These are phyloP conservation scores for Zymoseptoria pseudotritici DNA, from an alignment of 2,329 filamentous ascomycete species.

Conservation along the genomic window DNA sequence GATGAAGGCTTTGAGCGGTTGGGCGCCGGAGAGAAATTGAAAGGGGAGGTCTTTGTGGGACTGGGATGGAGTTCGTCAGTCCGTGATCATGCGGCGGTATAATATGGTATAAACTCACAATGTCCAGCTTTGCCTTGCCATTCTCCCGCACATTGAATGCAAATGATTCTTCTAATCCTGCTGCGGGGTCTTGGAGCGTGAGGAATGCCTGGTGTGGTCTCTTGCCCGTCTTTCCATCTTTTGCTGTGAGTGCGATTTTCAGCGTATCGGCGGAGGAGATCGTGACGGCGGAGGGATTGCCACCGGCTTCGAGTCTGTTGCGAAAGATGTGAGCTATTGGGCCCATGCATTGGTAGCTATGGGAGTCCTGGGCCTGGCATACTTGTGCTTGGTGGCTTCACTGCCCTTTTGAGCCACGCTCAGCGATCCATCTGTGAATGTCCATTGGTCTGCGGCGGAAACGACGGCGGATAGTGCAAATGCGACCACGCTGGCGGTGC, in stretches of 20 bases:
- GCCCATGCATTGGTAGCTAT: neutral
- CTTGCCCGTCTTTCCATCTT: slow-evolving; percentile 70
- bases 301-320: slow-evolving; percentile 40
- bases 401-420: slow-evolving; percentile 55
- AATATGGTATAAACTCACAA: slow-evolving; percentile 53
- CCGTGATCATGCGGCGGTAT: too few species aligned
- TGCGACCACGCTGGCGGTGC: slow-evolving; percentile 7
- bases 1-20: slow-evolving; percentile 70
- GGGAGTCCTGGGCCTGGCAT: neutral
- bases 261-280: slow-evolving; percentile 65
- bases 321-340: neutral
- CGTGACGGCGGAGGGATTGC: slow-evolving; percentile 51
- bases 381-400: slow-evolving; percentile 53
- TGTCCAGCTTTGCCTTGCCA: slow-evolving; percentile 75
- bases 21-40: slow-evolving; percentile 63
- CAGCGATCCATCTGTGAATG: slow-evolving; percentile 65
- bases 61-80: slow-evolving; percentile 41
- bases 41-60: slow-evolving; percentile 80
- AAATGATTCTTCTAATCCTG: slow-evolving; percentile 80
- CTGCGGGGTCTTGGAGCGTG: slow-evolving; percentile 64
- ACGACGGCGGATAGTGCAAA: slow-evolving; percentile 23
- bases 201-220: slow-evolving; percentile 93
- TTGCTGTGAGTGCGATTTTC: slow-evolving; percentile 74
- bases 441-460: slow-evolving; percentile 54
- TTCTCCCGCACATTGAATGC: slow-evolving; percentile 76